These are phyloP conservation scores for Bretschneidera sinensis DNA, from an alignment of 345 rosid species.

Conservation along the genomic window DNA sequence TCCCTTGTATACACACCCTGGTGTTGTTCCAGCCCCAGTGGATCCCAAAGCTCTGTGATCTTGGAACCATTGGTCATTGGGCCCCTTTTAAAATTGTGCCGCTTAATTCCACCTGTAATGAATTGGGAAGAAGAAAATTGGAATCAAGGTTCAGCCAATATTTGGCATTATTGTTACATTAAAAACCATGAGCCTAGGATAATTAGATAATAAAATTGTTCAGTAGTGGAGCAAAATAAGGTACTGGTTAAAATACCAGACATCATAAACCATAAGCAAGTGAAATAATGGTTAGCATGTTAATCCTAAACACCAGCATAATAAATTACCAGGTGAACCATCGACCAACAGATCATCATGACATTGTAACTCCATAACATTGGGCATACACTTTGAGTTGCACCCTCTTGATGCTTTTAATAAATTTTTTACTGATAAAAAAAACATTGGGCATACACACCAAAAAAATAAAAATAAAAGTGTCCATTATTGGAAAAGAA, in stretches of 20 bases:
- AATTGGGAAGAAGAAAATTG: neutral
- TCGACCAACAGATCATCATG: neutral
- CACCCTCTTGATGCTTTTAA: too few relatives aligned
- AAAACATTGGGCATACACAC: too few relatives aligned
- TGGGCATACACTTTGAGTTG: too few relatives aligned
- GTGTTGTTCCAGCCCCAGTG: conserved; percentile 94
- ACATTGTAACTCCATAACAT: neutral
- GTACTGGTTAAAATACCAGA: neutral
- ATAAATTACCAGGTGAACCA: too few relatives aligned
- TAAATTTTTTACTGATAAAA: too few relatives aligned
- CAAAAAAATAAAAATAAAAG: too few relatives aligned
- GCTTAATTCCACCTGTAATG: conserved; percentile 84
- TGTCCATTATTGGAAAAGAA: too few relatives aligned
- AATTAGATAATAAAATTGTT: neutral
- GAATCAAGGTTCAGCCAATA: neutral
- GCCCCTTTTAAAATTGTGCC: conserved; percentile 75
- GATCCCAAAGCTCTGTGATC: conserved; percentile 87
- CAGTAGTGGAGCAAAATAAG: neutral
- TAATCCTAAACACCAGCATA: too few relatives aligned
- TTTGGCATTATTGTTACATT: neutral
- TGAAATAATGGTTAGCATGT: too few relatives aligned
- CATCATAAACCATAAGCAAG: neutral
- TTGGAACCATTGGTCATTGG: conserved; percentile 86
- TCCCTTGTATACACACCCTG: conserved; percentile 85
- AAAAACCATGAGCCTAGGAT: neutral